Evolutionary conservation across 352 stramenopile species (phyloP).

Genomic region (Phytophthora pistaciae): DNA sequence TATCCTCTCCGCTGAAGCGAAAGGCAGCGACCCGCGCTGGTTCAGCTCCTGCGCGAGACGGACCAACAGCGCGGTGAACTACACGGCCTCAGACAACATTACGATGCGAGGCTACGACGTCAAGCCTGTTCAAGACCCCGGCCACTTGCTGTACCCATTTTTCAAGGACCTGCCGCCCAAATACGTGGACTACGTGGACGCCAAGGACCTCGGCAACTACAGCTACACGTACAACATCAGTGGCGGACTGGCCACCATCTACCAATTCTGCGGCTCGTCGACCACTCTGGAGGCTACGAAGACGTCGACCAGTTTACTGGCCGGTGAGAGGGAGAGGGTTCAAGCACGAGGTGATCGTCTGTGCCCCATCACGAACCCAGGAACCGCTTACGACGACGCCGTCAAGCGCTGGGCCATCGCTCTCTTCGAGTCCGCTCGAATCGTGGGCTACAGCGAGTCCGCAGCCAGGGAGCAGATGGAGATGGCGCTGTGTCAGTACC

Average conservation of each 20-base stretch:
- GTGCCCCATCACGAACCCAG: conserved; percentile 13
- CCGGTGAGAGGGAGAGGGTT: background rate
- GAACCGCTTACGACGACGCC: conserved; percentile 35
- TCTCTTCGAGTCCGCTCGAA: conserved; percentile 49
- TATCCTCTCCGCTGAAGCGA: conserved; percentile 27
- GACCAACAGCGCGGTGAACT: conserved; percentile 6
- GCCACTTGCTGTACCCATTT: conserved; percentile 66
- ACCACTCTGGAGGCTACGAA: conserved; percentile 5
- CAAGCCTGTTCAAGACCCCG: conserved; percentile 32
- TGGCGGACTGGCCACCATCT: conserved; percentile 55
- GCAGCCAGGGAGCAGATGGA: conserved; percentile 60
- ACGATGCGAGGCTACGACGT: conserved; percentile 35
- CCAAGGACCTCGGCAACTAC: conserved; percentile 58
- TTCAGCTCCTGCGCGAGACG: conserved; percentile 30
- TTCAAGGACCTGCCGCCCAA: conserved; percentile 66
- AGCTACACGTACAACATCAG: conserved; percentile 72
- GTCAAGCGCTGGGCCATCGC: conserved; percentile 55
- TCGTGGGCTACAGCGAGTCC: conserved; percentile 53
- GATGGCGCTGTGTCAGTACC: conserved; percentile 58
- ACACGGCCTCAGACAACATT: conserved; percentile 32
- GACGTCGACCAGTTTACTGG: background rate
- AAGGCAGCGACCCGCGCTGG: conserved; percentile 46
- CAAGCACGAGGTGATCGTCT: background rate
- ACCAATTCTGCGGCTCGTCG: conserved; percentile 45
- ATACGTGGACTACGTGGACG: conserved; percentile 58